phyloP scores from a whole-genome alignment of 495 filamentous ascomycete species.

The Aspergillus kassunensis region DNA sequence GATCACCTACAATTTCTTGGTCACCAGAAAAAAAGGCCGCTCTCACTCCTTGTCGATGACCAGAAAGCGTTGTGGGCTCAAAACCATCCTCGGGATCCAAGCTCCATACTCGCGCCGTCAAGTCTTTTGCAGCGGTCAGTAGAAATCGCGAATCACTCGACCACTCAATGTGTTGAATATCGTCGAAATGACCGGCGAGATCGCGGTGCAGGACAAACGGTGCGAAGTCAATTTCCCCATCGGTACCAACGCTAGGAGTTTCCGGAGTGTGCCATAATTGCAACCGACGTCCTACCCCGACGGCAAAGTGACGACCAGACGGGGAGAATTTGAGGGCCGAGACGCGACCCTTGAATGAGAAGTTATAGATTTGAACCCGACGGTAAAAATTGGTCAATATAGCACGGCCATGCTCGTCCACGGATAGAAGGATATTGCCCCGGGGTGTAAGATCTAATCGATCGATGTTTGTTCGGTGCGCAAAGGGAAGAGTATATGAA shows the following conservation, averaged over 20 bases:
- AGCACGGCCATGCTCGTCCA: conserved; percentile 91
- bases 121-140: conserved; percentile 81
- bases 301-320: conserved; percentile 84
- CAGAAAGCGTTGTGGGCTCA: conserved; percentile 79
- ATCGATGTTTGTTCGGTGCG: conserved; percentile 89
- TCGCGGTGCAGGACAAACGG: conserved; percentile 86
- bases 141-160: conserved; percentile 94
- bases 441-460: conserved; percentile 81
- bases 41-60: conserved; percentile 81
- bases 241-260: conserved; percentile 67
- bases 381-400: conserved; percentile 87
- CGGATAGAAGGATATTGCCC: conserved; percentile 84
- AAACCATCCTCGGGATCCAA: conserved; percentile 83
- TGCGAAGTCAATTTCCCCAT: conserved; percentile 89
- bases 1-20: conserved; percentile 63
- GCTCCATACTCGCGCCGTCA: conserved; percentile 94
- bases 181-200: conserved; percentile 84
- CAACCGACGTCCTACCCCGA: conserved; percentile 75
- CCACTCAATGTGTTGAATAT: conserved; percentile 82
- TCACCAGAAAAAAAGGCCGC: conserved; percentile 90
- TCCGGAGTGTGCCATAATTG: conserved; percentile 96
- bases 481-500: conserved; percentile 89
- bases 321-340: conserved; percentile 88
- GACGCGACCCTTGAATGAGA: conserved; percentile 82
- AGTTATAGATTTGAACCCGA: conserved; percentile 82